Percentiles rank a stretch among this genome's conserved stretches.
Evolutionary conservation across 2,329 filamentous ascomycete genomes (phyloP).

Genomic region (Fusarium hostae): DNA sequence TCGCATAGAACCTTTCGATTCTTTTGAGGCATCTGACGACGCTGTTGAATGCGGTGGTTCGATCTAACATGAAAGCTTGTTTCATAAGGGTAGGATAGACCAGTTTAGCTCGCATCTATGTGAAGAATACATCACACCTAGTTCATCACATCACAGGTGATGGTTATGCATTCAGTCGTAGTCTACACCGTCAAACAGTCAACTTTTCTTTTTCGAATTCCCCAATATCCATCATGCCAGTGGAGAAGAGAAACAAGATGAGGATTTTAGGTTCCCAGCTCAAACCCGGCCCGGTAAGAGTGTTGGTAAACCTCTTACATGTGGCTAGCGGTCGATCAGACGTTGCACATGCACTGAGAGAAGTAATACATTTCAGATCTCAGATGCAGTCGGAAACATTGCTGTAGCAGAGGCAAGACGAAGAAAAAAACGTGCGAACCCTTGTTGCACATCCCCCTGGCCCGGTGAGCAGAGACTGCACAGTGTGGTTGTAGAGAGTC

Average conservation of each 20-base stretch:
- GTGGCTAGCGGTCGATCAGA: slow-evolving; percentile 38
- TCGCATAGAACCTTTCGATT: slow-evolving; percentile 45
- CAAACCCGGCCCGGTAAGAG: slow-evolving; percentile 41
- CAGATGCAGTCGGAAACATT: slow-evolving; percentile 28
- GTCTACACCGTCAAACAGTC: neutral
- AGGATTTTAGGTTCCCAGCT: slow-evolving; percentile 22
- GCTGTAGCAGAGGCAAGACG: neutral
- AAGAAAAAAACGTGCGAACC: slow-evolving; percentile 32
- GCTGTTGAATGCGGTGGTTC: slow-evolving; percentile 36
- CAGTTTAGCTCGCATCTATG: neutral
- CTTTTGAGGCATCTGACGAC: slow-evolving; percentile 42
- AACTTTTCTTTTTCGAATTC: slow-evolving; percentile 12
- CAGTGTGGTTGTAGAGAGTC: slow-evolving; percentile 25
- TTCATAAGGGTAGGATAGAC: slow-evolving; percentile 15
- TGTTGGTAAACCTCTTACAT: slow-evolving; percentile 28
- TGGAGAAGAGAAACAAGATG: slow-evolving; percentile 12
- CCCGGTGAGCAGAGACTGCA: slow-evolving; percentile 20
- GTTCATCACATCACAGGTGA: slow-evolving; percentile 38
- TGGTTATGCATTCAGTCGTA: slow-evolving; percentile 2
- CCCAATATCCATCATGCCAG: neutral
- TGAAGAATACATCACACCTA: slow-evolving; percentile 29
- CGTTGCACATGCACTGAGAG: slow-evolving; percentile 35
- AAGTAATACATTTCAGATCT: slow-evolving; percentile 31
- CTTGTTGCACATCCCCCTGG: slow-evolving; percentile 44
- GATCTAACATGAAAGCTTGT: slow-evolving; percentile 31